Evolutionary conservation across 108 stramenopile species (phyloP).

Genomic region (Fistulifera pelliculosa): DNA sequence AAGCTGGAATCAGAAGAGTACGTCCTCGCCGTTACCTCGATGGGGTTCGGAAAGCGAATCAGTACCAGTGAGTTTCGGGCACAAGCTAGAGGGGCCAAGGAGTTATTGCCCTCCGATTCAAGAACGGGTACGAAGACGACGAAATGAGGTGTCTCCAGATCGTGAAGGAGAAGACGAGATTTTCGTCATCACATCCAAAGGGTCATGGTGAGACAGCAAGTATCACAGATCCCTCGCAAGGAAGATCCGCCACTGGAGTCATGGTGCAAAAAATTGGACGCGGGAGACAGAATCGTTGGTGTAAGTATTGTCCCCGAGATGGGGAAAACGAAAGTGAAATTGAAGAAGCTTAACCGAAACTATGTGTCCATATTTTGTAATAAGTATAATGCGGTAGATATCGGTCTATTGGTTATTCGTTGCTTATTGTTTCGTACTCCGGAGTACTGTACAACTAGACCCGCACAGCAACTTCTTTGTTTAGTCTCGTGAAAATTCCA

Average conservation of each 20-base stretch:
- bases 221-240: constrained; percentile 66
- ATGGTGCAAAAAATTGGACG: constrained; percentile 79
- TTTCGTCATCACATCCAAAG: constrained; percentile 77
- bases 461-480: no score
- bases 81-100: constrained; percentile 75
- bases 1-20: constrained; percentile 30
- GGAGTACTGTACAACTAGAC: no score
- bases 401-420: no score
- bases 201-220: constrained; percentile 88
- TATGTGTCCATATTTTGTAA: no score
- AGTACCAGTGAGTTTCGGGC: constrained; percentile 62
- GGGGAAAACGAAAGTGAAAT: constrained; percentile 16
- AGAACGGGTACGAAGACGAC: constrained; percentile 48
- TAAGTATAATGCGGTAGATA: no score
- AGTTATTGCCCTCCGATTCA: constrained; percentile 90
- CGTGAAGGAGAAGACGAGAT: constrained; percentile 83
- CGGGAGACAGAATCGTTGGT: constrained; percentile 64
- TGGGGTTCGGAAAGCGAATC: constrained; percentile 89
- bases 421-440: no score
- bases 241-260: constrained; percentile 84
- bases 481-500: no score
- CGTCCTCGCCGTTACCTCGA: constrained; percentile 67
- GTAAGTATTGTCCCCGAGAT: constrained; percentile 66
- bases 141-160: constrained; percentile 61
- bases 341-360: no score